phyloP scores from a whole-genome alignment of 2,329 filamentous ascomycete species.

The Cladosporium velox region DNA sequence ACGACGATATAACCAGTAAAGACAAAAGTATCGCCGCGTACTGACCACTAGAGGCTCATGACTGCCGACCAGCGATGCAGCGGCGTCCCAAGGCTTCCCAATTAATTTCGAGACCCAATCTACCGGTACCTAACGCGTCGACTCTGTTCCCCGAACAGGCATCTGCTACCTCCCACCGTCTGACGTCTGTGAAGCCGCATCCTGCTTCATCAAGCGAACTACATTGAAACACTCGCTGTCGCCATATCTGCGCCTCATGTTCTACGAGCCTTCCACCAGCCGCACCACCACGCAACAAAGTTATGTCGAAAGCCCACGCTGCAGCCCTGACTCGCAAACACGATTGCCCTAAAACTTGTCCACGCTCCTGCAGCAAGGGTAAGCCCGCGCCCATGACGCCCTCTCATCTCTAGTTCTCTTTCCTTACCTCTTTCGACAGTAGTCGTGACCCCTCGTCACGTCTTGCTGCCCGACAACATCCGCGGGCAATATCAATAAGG shows the following conservation, averaged over 20 bases:
- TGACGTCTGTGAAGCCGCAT: not conserved
- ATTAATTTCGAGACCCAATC: not conserved
- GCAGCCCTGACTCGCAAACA: not conserved
- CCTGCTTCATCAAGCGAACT: not conserved
- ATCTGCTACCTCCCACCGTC: not conserved
- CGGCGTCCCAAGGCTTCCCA: not conserved
- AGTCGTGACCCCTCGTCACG: not conserved
- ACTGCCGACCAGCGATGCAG: not conserved
- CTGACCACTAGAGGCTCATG: not conserved
- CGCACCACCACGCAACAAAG: not conserved
- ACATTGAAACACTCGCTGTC: constrained; percentile 3
- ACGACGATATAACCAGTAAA: not conserved
- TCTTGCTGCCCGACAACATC: constrained; percentile 16
- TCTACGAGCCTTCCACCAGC: not conserved
- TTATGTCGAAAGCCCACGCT: not conserved
- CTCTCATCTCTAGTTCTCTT: not conserved
- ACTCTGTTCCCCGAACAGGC: not conserved
- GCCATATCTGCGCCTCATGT: not conserved
- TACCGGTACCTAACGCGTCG: not conserved
- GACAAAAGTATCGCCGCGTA: not conserved
- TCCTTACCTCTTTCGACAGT: constrained; percentile 1
- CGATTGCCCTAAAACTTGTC: constrained; percentile 10
- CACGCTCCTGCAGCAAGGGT: constrained; percentile 5
- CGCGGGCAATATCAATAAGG: constrained; percentile 13
- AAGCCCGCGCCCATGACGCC: not conserved